Percentiles rank a stretch among this genome's conserved stretches.
Evolutionary conservation across 345 rosid species (phyloP).

Genomic region (Brassica rapa): DNA sequence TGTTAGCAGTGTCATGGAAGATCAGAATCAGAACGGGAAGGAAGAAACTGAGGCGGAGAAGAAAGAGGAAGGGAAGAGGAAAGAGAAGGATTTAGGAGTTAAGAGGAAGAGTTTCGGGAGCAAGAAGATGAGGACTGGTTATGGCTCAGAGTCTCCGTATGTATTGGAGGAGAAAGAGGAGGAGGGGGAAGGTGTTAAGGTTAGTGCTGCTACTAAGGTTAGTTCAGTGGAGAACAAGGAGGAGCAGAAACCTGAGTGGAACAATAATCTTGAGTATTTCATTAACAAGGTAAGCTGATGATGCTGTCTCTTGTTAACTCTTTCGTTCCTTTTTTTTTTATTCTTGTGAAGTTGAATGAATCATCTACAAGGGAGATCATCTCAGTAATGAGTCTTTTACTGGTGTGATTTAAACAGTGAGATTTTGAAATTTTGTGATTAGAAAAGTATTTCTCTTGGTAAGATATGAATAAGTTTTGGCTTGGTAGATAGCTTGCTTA

Average conservation of each 20-base stretch:
- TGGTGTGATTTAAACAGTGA: slow-evolving; percentile 9
- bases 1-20: slow-evolving; percentile 32
- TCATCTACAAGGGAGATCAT: background rate
- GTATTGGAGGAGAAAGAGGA: slow-evolving; percentile 25
- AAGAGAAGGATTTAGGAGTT: slow-evolving; percentile 59
- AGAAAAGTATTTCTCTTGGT: background rate
- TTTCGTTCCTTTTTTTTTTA: background rate
- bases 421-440: background rate
- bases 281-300: slow-evolving; percentile 68
- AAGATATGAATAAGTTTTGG: background rate
- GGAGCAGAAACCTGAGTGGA: slow-evolving; percentile 53
- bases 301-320: background rate
- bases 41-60: slow-evolving; percentile 34
- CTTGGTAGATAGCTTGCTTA: slow-evolving; percentile 4
- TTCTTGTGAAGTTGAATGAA: background rate
- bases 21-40: slow-evolving; percentile 41
- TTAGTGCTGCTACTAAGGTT: slow-evolving; percentile 15
- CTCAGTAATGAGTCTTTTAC: background rate
- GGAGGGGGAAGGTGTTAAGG: slow-evolving; percentile 39
- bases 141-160: slow-evolving; percentile 67
- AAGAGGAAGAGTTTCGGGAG: slow-evolving; percentile 70
- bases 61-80: slow-evolving; percentile 69
- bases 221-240: slow-evolving; percentile 19
- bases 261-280: slow-evolving; percentile 71
- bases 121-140: slow-evolving; percentile 66